phyloP scores from a whole-genome alignment of 352 stramenopile genomes.

The Aphanomyces euteiches region DNA sequence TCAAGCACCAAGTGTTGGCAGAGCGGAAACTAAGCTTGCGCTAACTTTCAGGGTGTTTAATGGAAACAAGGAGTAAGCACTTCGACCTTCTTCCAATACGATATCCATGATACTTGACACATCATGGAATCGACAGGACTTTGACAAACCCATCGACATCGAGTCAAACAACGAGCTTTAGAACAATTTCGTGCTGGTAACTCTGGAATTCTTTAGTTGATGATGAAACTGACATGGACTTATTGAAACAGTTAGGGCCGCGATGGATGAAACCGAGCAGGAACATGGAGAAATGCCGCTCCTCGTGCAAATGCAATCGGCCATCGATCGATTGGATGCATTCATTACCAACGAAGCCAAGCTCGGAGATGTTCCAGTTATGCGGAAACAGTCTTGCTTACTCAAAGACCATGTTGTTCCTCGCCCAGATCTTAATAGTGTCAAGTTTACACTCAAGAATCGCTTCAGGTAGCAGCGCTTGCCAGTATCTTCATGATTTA shows the following conservation, averaged over 20 bases:
- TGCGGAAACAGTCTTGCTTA: not conserved
- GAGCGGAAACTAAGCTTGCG: not conserved
- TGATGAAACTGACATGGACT: too few relatives aligned
- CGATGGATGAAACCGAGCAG: not conserved
- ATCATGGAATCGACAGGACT: too few relatives aligned
- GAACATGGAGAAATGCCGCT: slow-evolving; percentile 15
- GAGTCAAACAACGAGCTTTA: not conserved
- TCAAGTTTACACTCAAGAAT: slow-evolving; percentile 14
- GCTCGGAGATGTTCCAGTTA: not conserved
- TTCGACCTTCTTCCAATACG: too few relatives aligned
- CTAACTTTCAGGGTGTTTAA: not conserved
- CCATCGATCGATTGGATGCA: slow-evolving; percentile 8
- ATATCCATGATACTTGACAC: too few relatives aligned
- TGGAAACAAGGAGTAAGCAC: not conserved
- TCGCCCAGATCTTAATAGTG: not conserved
- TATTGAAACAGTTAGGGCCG: too few relatives aligned
- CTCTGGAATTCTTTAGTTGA: too few relatives aligned
- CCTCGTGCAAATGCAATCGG: slow-evolving; percentile 10
- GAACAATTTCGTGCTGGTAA: too few relatives aligned
- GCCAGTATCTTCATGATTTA: not conserved
- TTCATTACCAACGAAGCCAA: not conserved
- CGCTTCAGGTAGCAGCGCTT: not conserved
- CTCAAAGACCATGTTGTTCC: not conserved
- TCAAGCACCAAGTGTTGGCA: slow-evolving; percentile 25
- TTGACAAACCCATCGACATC: not conserved